These are phyloP conservation scores for Neurospora sp. DNA, from an alignment of 2,329 filamentous ascomycete species.

Conservation along the genomic window DNA sequence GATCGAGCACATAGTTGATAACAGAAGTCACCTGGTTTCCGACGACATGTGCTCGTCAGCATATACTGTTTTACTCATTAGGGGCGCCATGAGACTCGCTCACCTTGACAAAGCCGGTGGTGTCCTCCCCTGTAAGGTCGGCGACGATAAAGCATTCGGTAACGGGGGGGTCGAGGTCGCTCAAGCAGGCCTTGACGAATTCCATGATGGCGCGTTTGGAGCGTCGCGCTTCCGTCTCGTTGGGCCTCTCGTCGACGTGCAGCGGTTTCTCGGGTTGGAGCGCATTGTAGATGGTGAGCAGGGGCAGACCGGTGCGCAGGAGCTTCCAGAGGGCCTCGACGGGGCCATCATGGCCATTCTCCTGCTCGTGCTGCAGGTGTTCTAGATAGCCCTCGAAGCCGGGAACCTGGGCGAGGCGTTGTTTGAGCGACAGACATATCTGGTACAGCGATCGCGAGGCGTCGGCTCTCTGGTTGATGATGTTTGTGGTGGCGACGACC, in stretches of 20 bases:
- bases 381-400: slow-evolving; percentile 68
- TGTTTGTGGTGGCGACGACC: slow-evolving; percentile 75
- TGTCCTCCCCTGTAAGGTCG: slow-evolving; percentile 88
- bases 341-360: slow-evolving; percentile 53
- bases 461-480: slow-evolving; percentile 95
- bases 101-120: slow-evolving; percentile 93
- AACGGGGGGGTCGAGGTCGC: slow-evolving; percentile 67
- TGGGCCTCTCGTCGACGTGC: slow-evolving; percentile 51
- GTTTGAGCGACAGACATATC: slow-evolving; percentile 79
- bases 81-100: slow-evolving; percentile 2
- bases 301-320: slow-evolving; percentile 71
- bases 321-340: slow-evolving; percentile 88
- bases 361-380: slow-evolving; percentile 58
- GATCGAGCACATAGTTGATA: slow-evolving; percentile 84
- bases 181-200: slow-evolving; percentile 82
- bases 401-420: slow-evolving; percentile 72
- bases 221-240: slow-evolving; percentile 55
- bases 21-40: slow-evolving; percentile 66
- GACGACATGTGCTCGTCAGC: not conserved
- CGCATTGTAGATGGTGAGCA: slow-evolving; percentile 83
- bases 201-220: slow-evolving; percentile 85
- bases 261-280: slow-evolving; percentile 62
- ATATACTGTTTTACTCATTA: not conserved
- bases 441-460: slow-evolving; percentile 89
- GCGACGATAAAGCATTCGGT: slow-evolving; percentile 85